A percentile compares a stretch with the other conserved stretches of the same genome.
Evolutionary conservation across 345 rosid genomes (phyloP).

Genomic region (Dipteronia sinensis): DNA sequence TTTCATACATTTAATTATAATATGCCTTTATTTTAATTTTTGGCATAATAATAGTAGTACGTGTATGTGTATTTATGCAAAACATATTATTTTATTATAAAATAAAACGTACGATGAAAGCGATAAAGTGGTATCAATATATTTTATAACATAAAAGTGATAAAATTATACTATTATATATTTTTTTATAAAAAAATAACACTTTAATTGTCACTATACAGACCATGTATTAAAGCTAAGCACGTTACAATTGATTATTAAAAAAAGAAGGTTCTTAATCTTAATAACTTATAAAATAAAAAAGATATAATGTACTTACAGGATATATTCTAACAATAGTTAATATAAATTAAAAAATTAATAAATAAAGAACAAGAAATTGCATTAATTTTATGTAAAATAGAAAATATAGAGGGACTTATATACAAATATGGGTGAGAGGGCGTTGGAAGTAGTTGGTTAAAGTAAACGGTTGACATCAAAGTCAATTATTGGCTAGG

Average conservation of each 20-base stretch:
- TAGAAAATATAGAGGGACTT: neutral
- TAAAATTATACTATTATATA: too few relatives aligned
- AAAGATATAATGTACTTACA: too few relatives aligned
- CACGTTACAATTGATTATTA: neutral
- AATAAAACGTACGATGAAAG: too few relatives aligned
- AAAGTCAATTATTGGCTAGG: neutral
- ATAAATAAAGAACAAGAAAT: neutral
- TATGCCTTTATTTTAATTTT: too few relatives aligned
- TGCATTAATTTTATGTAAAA: neutral
- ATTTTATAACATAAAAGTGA: neutral
- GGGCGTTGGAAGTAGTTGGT: neutral
- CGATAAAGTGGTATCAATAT: neutral
- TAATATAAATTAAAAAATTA: neutral
- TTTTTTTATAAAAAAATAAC: too few relatives aligned
- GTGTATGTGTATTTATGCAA: too few relatives aligned
- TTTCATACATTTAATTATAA: too few relatives aligned
- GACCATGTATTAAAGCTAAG: neutral
- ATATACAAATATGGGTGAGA: neutral
- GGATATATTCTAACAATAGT: neutral
- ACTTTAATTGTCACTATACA: neutral
- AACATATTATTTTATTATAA: too few relatives aligned
- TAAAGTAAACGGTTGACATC: slow-evolving; percentile 14
- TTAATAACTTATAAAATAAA: too few relatives aligned
- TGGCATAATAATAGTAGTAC: too few relatives aligned
- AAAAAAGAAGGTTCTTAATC: neutral